phyloP scores from a whole-genome alignment of 805 yeast species.

The Saccharomycopsis synnaedendra region DNA sequence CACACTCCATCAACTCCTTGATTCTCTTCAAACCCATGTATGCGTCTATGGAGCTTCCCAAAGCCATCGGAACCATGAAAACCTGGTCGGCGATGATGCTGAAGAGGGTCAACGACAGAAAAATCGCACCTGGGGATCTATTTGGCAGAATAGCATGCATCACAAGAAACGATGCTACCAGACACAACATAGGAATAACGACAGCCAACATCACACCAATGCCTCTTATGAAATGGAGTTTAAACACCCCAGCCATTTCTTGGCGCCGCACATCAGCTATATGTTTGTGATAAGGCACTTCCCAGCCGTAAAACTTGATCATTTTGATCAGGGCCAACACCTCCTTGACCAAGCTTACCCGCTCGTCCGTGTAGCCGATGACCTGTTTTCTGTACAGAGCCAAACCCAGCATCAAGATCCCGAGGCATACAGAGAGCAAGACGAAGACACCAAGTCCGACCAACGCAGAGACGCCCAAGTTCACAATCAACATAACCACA shows the following conservation, averaged over 20 bases:
- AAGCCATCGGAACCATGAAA: conserved; percentile 59
- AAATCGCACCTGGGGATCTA: conserved; percentile 47
- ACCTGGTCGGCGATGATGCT: conserved; percentile 50
- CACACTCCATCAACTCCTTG: conserved; percentile 38
- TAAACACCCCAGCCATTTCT: conserved; percentile 48
- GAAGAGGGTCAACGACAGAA: conserved; percentile 62
- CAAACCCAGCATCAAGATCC: conserved; percentile 30
- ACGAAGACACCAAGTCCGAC: conserved; percentile 49
- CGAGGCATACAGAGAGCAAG: conserved; percentile 24
- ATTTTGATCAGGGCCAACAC: conserved; percentile 50
- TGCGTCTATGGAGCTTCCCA: conserved; percentile 61
- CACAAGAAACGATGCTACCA: conserved; percentile 40
- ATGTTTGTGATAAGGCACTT: conserved; percentile 50
- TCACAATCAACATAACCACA: conserved; percentile 48
- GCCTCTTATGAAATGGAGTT: conserved; percentile 52
- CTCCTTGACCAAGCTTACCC: conserved; percentile 54
- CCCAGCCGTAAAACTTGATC: conserved; percentile 84
- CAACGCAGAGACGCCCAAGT: conserved; percentile 59
- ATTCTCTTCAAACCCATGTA: conserved; percentile 49
- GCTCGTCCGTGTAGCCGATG: conserved; percentile 48
- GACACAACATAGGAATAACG: conserved; percentile 39
- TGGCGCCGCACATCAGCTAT: conserved; percentile 40
- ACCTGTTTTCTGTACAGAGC: conserved; percentile 37
- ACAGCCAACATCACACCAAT: conserved; percentile 39
- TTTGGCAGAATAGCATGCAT: conserved; percentile 28